Percentiles rank a stretch among this genome's conserved stretches.
Evolutionary conservation across 2,329 filamentous ascomycete genomes (phyloP).

Genomic region (Zymoseptoria brevis): DNA sequence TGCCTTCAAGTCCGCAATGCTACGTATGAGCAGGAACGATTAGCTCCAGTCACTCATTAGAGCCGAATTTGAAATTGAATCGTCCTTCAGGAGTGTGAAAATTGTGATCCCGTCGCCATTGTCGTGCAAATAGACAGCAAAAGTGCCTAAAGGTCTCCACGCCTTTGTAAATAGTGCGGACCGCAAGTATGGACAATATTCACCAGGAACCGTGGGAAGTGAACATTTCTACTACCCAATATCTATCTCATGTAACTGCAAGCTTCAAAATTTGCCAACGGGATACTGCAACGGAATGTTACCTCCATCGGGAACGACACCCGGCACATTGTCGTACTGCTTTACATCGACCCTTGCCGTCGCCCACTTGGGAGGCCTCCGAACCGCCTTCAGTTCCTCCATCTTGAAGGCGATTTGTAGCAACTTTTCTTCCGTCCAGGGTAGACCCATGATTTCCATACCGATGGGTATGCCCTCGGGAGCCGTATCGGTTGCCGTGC

Average conservation of each 20-base stretch:
- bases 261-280: slow-evolving; percentile 29
- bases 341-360: slow-evolving; percentile 32
- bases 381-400: slow-evolving; percentile 39
- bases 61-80: background rate
- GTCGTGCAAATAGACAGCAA: background rate
- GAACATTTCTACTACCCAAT: background rate
- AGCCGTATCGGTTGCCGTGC: slow-evolving; percentile 40
- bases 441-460: slow-evolving; percentile 54
- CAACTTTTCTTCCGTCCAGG: slow-evolving; percentile 49
- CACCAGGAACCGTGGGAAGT: too few species aligned
- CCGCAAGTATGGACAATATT: background rate
- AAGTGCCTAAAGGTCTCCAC: background rate
- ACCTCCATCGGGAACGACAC: slow-evolving; percentile 35
- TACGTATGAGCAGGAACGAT: background rate
- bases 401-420: slow-evolving; percentile 47
- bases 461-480: slow-evolving; percentile 54
- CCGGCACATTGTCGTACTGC: slow-evolving; percentile 39
- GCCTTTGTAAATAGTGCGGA: background rate
- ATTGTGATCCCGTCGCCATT: background rate
- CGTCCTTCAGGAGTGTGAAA: background rate
- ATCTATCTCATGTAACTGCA: background rate
- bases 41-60: background rate
- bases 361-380: slow-evolving; percentile 43
- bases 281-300: slow-evolving; percentile 43
- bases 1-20: background rate